A percentile compares a stretch with the other conserved stretches of the same genome.
These are phyloP conservation scores for Aspergillus aculeatus DNA, from an alignment of 2,329 filamentous ascomycete species.

Conservation along the genomic window DNA sequence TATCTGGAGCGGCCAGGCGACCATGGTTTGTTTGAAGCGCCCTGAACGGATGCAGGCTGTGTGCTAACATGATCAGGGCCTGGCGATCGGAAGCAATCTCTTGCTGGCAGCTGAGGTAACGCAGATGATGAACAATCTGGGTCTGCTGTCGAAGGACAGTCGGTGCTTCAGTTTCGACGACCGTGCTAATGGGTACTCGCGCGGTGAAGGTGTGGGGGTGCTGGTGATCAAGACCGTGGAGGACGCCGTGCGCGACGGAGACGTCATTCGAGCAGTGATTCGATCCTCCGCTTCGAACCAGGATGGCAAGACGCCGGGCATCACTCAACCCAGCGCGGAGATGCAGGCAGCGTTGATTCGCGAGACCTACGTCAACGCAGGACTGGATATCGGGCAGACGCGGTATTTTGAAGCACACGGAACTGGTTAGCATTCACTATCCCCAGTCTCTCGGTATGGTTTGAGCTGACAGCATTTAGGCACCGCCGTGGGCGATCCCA, in stretches of 20 bases:
- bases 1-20: constrained; percentile 12
- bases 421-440: constrained; percentile 7
- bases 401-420: constrained; percentile 26
- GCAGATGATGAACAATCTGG: constrained; percentile 19
- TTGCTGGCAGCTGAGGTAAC: constrained; percentile 36
- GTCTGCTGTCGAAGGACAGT: constrained; percentile 47
- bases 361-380: constrained; percentile 46
- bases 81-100: not conserved
- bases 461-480: no score
- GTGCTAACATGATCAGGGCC: not conserved
- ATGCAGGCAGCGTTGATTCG: constrained; percentile 41
- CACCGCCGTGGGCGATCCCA: no score
- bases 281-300: constrained; percentile 38
- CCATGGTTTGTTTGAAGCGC: not conserved
- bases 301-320: constrained; percentile 14
- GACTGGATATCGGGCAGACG: constrained; percentile 26
- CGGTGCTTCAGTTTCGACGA: constrained; percentile 54
- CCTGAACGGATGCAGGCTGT: no score
- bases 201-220: constrained; percentile 62
- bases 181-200: constrained; percentile 61
- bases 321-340: constrained; percentile 18
- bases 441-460: no score
- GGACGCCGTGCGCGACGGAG: constrained; percentile 56
- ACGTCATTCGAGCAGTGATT: constrained; percentile 45
- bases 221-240: constrained; percentile 58